Percentiles rank a stretch among this genome's conserved stretches.
These are phyloP conservation scores for Cairneyella variabilis DNA, from an alignment of 495 filamentous ascomycete species.

Conservation along the genomic window DNA sequence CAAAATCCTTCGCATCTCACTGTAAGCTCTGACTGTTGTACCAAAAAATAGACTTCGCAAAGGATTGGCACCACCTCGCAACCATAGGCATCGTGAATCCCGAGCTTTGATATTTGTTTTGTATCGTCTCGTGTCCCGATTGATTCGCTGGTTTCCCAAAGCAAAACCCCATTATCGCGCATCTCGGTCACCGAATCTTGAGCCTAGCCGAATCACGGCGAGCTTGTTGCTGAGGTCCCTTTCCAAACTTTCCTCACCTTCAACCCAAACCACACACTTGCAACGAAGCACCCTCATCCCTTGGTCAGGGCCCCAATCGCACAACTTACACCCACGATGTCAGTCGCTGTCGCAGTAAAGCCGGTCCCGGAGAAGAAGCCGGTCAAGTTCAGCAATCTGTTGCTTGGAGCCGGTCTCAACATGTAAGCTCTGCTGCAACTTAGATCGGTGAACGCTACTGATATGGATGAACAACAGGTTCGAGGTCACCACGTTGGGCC, in stretches of 20 bases:
- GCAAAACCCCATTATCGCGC: no score
- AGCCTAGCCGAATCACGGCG: neutral
- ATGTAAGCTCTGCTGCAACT: slow-evolving; percentile 71
- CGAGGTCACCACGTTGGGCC: slow-evolving; percentile 83
- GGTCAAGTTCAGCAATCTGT: slow-evolving; percentile 98
- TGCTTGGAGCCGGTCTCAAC: slow-evolving; percentile 94
- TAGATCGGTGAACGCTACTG: neutral
- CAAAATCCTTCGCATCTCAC: neutral
- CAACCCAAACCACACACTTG: slow-evolving; percentile 27
- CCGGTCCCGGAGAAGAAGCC: slow-evolving; percentile 88
- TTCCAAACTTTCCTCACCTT: slow-evolving; percentile 2
- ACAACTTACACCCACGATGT: slow-evolving; percentile 51
- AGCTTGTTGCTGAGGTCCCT: no score
- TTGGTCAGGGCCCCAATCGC: slow-evolving; percentile 81
- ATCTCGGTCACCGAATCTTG: neutral
- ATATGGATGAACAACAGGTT: slow-evolving; percentile 9
- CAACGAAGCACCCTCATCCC: slow-evolving; percentile 83
- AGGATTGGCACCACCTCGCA: no score
- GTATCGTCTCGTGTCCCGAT: no score
- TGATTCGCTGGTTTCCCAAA: no score
- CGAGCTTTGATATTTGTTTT: no score
- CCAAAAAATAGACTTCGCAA: no score
- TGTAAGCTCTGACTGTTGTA: neutral
- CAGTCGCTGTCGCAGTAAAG: slow-evolving; percentile 52
- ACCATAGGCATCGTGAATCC: no score